These are phyloP conservation scores for Grosmannia penicillata DNA, from an alignment of 2,329 filamentous ascomycete species.

Conservation along the genomic window DNA sequence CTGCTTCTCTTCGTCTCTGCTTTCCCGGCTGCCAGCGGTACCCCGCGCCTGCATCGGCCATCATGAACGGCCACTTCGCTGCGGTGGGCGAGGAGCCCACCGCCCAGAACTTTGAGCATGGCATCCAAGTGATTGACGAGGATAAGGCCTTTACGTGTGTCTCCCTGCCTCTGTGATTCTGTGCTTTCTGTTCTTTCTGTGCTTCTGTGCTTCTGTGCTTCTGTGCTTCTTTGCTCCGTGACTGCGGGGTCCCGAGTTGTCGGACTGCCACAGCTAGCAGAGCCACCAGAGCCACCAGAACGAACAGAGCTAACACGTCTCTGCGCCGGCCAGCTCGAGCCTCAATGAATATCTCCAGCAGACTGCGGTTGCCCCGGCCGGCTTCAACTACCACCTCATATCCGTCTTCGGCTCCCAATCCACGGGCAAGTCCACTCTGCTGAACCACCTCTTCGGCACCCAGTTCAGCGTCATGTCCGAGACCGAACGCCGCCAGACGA, in stretches of 20 bases:
- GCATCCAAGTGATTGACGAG: constrained; percentile 92
- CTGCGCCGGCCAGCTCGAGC: constrained; percentile 40
- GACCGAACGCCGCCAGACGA: constrained; percentile 84
- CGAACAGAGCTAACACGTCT: background rate
- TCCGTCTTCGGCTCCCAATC: constrained; percentile 98
- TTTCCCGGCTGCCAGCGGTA: background rate
- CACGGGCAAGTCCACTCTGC: constrained; percentile 91
- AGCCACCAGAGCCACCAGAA: too few species aligned
- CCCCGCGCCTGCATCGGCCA: background rate
- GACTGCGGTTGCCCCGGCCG: constrained; percentile 69
- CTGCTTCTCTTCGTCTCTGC: background rate
- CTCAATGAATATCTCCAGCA: constrained; percentile 69
- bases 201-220: constrained; percentile 6
- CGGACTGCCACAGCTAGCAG: too few species aligned
- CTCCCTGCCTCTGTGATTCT: background rate
- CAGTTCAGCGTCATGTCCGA: constrained; percentile 98
- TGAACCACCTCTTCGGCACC: constrained; percentile 92
- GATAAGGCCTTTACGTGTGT: constrained; percentile 92
- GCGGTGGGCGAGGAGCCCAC: constrained; percentile 51
- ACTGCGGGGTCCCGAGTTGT: too few species aligned
- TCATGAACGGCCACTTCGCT: constrained; percentile 72
- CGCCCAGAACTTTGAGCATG: constrained; percentile 67
- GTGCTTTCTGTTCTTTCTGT: background rate
- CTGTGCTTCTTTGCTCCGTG: too few species aligned
- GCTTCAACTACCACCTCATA: constrained; percentile 98